Base-by-base conservation (phyloP, 2,329 filamentous ascomycete species). In the Rutstroemia sp. region DNA sequence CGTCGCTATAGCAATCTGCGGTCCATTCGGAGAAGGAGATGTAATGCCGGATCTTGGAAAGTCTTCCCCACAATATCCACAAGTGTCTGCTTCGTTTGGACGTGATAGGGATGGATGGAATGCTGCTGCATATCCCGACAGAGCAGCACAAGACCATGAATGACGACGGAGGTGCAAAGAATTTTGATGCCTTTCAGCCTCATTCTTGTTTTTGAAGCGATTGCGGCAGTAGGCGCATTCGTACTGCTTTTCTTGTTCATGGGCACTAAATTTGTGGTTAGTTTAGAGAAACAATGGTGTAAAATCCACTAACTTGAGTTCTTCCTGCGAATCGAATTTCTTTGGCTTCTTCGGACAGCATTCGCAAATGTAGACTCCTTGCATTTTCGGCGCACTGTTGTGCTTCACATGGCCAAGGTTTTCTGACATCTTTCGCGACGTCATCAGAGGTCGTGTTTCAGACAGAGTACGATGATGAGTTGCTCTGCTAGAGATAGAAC, bases 151-250 rank as follows among this genome's bases (percentile, higher is more conserved):
- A 10, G 92, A 96, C 94, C 94, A 99, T 49, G 92, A 96, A 73
- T 97, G 91, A 23, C 88, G 86, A 37, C 92, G 85, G 8, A 97
- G 80, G 71, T 97, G 92, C 10, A 97, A 81, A 14, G 92, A 96
- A 68, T 96, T 97, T 68, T 96, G 92, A 70, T 97, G 92, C 34
- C 94, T 84, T 72, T 97, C 92, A 2, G 92, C 92, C 74, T 97
- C 94, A 67, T 97, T 97, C 74, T 97, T 97, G 75, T 97, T 97
- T 74, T 97, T 97, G 77, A 97, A 97, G 10, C 92, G 85, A 70
- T 96, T 96, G 44, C 88, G 88, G 71, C 92, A 97, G 70, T 90
- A 97, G 27, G 84, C 81, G 72, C 92, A 97, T 61, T 89, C 89
- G 71, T 96, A 97, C 72, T 97, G 92, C 72, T 97, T 97, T 72